phyloP scores from a whole-genome alignment of 1,284 basidiomycete genomes.

The Polyporus tsugae region DNA sequence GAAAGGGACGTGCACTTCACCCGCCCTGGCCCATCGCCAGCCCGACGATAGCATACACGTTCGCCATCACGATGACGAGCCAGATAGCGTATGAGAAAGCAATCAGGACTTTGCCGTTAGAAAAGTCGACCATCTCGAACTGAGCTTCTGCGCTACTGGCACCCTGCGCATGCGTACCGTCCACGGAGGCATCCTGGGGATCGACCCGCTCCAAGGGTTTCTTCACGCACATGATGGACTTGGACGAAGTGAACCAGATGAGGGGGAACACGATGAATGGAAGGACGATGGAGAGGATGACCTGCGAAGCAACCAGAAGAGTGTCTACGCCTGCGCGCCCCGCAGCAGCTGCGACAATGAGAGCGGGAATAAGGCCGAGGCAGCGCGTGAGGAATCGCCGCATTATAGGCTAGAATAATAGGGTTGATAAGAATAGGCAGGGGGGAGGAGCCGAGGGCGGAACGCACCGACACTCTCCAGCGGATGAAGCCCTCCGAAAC shows the following conservation, averaged over 20 bases:
- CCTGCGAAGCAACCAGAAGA: conserved; percentile 90
- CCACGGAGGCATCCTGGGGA: conserved; percentile 10
- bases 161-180: background rate
- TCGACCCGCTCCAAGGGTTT: conserved; percentile 32
- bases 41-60: conserved; percentile 68
- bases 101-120: conserved; percentile 64
- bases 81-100: conserved; percentile 69
- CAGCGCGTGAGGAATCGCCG: conserved; percentile 87
- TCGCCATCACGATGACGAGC: conserved; percentile 71
- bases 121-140: conserved; percentile 62
- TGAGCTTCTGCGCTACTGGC: conserved; percentile 26
- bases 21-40: conserved; percentile 48
- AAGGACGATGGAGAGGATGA: conserved; percentile 86
- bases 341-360: conserved; percentile 79
- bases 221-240: conserved; percentile 72
- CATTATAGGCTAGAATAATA: conserved; percentile 66
- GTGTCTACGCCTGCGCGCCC: conserved; percentile 82
- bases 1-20: conserved; percentile 1
- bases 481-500: conserved; percentile 94
- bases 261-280: conserved; percentile 89
- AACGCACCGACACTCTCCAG: conserved; percentile 84
- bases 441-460: conserved; percentile 20
- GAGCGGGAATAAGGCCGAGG: conserved; percentile 88
- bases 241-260: conserved; percentile 77
- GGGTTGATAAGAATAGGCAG: conserved; percentile 7